phyloP scores from a whole-genome alignment of 805 yeast genomes.

The Sugiyamaella marilandica region DNA sequence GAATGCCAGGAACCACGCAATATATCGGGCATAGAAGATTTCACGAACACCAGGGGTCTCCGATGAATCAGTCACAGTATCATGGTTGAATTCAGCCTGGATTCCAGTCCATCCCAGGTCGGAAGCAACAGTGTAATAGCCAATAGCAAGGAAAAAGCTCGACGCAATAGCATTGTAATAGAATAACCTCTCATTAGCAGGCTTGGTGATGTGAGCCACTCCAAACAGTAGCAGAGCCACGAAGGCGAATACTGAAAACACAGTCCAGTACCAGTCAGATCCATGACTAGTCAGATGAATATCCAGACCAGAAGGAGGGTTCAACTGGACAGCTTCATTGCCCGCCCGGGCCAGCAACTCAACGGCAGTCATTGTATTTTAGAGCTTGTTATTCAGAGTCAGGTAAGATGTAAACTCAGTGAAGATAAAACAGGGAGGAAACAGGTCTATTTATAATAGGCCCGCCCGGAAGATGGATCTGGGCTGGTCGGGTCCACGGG shows the following conservation, averaged over 20 bases:
- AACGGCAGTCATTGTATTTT: not conserved
- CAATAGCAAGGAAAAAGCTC: slow-evolving; percentile 40
- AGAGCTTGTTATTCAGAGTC: not conserved
- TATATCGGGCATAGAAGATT: slow-evolving; percentile 50
- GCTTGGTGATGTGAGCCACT: slow-evolving; percentile 16
- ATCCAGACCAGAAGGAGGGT: slow-evolving; percentile 44
- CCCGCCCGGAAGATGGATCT: not conserved
- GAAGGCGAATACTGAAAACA: slow-evolving; percentile 44
- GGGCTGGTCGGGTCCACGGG: not conserved
- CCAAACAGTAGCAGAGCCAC: slow-evolving; percentile 28
- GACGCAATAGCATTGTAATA: slow-evolving; percentile 39
- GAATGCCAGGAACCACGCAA: slow-evolving; percentile 56
- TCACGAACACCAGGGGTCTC: slow-evolving; percentile 40
- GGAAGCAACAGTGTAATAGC: slow-evolving; percentile 55
- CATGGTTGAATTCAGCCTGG: slow-evolving; percentile 47
- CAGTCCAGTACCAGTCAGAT: slow-evolving; percentile 67
- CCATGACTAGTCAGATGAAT: slow-evolving; percentile 53
- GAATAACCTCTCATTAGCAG: slow-evolving; percentile 35
- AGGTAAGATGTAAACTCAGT: not conserved
- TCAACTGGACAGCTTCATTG: slow-evolving; percentile 34
- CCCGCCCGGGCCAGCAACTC: slow-evolving; percentile 9
- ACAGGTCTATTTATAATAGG: not conserved
- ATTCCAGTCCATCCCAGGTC: slow-evolving; percentile 52
- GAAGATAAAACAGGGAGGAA: not conserved
- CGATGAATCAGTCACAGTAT: slow-evolving; percentile 29